Conservation (phyloP, 345 rosid species). For the Excoecaria cochinchinensis region DNA sequence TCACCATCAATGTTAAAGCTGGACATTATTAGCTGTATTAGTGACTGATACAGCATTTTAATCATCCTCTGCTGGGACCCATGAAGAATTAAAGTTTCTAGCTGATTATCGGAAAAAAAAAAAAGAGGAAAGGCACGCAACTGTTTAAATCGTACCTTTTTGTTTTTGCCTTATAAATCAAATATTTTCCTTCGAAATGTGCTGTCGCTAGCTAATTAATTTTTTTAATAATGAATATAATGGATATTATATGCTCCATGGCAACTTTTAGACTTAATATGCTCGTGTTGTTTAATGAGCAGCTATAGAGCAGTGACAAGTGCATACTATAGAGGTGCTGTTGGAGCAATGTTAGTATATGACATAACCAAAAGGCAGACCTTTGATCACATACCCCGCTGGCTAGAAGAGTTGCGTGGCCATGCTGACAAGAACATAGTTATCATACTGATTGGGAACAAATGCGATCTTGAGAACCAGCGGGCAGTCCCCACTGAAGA, state of each 20-base stretch:
- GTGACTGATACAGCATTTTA: neutral
- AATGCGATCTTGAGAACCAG: conserved; percentile 64
- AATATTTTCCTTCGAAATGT: neutral
- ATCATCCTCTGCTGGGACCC: neutral
- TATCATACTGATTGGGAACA: conserved; percentile 71
- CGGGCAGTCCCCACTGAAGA: conserved; percentile 63
- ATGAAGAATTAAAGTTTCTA: no score
- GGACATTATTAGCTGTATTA: neutral
- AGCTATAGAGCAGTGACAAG: conserved; percentile 88
- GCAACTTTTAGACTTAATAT: conserved; percentile 4
- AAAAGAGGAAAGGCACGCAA: neutral
- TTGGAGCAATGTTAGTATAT: conserved; percentile 85
- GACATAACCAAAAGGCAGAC: conserved; percentile 71
- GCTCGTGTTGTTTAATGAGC: conserved; percentile 18
- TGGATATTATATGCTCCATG: neutral
- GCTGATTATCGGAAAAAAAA: no score
- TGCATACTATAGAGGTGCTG: conserved; percentile 84
- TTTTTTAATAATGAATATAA: neutral
- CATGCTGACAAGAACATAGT: conserved; percentile 87
- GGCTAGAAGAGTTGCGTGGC: conserved; percentile 75
- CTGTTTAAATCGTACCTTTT: neutral
- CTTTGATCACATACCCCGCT: conserved; percentile 80
- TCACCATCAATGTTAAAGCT: neutral
- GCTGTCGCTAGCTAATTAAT: neutral
- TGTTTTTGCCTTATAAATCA: neutral